Percentiles rank a stretch among this genome's conserved stretches.
These are phyloP conservation scores for Echinochloa phyllopogon DNA, from an alignment of 176 grass and related monocot genomes.

Conservation along the genomic window DNA sequence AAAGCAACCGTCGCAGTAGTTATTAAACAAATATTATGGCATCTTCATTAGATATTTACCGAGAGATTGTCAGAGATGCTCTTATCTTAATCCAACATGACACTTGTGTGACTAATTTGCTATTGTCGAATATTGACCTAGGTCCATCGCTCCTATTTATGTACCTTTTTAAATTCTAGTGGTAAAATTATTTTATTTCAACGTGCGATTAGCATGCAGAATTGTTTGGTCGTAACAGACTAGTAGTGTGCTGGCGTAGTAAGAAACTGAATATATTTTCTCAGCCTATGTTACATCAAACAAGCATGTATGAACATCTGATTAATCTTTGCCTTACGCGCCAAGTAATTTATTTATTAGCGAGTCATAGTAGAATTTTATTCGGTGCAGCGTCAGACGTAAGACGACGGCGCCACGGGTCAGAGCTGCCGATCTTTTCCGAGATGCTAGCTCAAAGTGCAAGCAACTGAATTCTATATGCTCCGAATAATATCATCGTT, in stretches of 20 bases:
- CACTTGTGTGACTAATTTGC: neutral
- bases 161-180: neutral
- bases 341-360: neutral
- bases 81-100: no score
- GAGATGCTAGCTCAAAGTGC: neutral
- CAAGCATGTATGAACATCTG: neutral
- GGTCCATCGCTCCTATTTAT: neutral
- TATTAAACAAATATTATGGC: no score
- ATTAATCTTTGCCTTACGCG: neutral
- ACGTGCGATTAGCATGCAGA: neutral
- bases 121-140: neutral
- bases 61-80: no score
- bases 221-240: neutral
- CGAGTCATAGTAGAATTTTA: neutral
- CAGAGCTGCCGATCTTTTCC: slow-evolving; percentile 1
- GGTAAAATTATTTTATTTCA: neutral
- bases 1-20: no score
- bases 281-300: neutral
- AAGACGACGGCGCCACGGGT: neutral
- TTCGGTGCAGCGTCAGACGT: neutral
- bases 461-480: neutral
- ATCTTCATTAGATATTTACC: no score
- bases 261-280: neutral
- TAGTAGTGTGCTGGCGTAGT: neutral
- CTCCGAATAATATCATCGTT: neutral